These are phyloP conservation scores for Thamnidium elegans DNA, from an alignment of 192 early-diverging fungal species.

Conservation along the genomic window DNA sequence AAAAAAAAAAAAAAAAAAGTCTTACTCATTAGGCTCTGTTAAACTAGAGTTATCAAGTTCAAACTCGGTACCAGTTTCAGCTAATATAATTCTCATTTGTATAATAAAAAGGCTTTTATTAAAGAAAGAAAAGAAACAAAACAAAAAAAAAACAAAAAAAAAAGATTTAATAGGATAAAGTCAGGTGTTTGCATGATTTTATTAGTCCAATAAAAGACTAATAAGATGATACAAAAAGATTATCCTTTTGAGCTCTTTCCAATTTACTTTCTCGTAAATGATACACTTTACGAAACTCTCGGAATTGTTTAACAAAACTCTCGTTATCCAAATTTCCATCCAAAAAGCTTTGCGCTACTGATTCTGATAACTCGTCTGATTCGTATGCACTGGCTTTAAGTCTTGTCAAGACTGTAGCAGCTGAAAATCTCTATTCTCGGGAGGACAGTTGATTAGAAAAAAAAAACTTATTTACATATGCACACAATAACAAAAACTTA, in stretches of 20 bases:
- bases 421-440: constrained; percentile 39
- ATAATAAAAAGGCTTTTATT: not conserved
- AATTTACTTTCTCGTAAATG: constrained; percentile 51
- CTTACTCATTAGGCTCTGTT: not conserved
- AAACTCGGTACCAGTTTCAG: not conserved
- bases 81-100: not conserved
- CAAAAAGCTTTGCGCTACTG: constrained; percentile 48
- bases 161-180: not conserved
- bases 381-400: constrained; percentile 45
- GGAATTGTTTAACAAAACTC: constrained; percentile 46
- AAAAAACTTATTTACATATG: no score
- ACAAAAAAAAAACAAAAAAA: not conserved
- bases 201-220: not conserved
- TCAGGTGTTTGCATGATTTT: not conserved
- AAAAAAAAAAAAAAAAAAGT: not conserved
- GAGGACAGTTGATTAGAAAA: no score
- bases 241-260: constrained; percentile 38
- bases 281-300: constrained; percentile 54
- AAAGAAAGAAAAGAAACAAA: not conserved
- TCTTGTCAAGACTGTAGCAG: constrained; percentile 43
- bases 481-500: no score
- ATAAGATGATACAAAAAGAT: constrained; percentile 28
- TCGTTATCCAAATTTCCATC: constrained; percentile 52
- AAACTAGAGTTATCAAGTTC: not conserved
- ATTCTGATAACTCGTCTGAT: constrained; percentile 54